Evolutionary conservation across 2,329 filamentous ascomycete species (phyloP).

Genomic region (Clarireedia monteithiana): DNA sequence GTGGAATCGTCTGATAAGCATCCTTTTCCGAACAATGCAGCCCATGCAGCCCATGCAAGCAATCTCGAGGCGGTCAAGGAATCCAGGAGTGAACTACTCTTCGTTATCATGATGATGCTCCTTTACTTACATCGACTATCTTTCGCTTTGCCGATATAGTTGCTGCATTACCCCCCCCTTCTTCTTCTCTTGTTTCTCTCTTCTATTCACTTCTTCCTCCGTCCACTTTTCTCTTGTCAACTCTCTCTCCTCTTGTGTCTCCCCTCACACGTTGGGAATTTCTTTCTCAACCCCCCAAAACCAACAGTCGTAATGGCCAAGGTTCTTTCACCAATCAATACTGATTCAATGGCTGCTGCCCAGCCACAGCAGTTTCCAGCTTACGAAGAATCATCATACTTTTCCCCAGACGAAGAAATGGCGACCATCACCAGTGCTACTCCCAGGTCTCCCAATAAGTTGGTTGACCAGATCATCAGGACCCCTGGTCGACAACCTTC

Average conservation of each 20-base stretch:
- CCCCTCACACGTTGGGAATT: not conserved
- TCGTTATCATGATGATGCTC: not conserved
- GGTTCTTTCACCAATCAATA: slow-evolving; percentile 7
- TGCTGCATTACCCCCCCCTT: not conserved
- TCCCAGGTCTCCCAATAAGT: slow-evolving; percentile 13
- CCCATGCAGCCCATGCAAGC: slow-evolving; percentile 3
- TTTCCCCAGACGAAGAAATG: slow-evolving; percentile 17
- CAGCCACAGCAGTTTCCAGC: slow-evolving; percentile 8
- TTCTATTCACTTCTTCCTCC: not conserved
- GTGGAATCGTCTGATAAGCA: slow-evolving; percentile 7
- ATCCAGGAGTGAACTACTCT: not conserved
- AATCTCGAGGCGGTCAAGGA: slow-evolving; percentile 10
- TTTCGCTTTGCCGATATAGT: not conserved
- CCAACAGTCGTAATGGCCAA: slow-evolving; percentile 5
- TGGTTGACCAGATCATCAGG: slow-evolving; percentile 23
- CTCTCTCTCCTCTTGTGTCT: not conserved
- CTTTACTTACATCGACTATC: not conserved
- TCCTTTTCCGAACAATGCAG: not conserved
- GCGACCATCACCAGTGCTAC: slow-evolving; percentile 12
- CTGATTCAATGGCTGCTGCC: slow-evolving; percentile 5
- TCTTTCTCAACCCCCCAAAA: not conserved
- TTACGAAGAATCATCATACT: slow-evolving; percentile 10
- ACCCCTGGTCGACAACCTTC: slow-evolving; percentile 47
- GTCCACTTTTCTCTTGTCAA: not conserved
- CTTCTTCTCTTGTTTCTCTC: not conserved